These are phyloP conservation scores for Boletus bicolor DNA, from an alignment of 768 basidiomycete genomes.

Conservation along the genomic window DNA sequence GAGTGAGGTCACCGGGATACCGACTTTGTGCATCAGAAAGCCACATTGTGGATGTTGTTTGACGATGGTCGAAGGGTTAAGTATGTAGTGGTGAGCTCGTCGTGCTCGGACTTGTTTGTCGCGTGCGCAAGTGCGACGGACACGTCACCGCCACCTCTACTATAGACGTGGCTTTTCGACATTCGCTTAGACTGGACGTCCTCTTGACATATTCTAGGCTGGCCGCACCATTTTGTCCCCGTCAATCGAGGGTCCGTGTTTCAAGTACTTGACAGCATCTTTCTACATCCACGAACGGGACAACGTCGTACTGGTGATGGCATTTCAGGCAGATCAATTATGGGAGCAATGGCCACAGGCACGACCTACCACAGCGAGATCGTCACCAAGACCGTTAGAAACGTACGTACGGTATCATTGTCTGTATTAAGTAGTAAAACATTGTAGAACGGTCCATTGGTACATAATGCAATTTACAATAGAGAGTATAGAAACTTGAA, in stretches of 20 bases:
- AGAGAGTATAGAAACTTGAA: conserved; percentile 25
- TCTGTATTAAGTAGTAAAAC: conserved; percentile 7
- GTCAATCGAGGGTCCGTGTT: not conserved
- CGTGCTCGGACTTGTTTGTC: not conserved
- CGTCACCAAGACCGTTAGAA: not conserved
- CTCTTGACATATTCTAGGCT: too few species aligned
- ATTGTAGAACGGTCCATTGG: conserved; percentile 14
- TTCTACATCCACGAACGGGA: too few species aligned
- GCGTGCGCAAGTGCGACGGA: conserved; percentile 6
- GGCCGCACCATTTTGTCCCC: not conserved
- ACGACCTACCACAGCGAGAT: not conserved
- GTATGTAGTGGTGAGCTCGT: not conserved
- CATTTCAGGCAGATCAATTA: not conserved
- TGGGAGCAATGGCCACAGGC: too few species aligned
- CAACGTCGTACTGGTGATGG: too few species aligned
- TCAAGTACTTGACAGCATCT: not conserved
- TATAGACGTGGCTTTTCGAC: too few species aligned
- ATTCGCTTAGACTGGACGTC: too few species aligned
- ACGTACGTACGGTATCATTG: conserved; percentile 9
- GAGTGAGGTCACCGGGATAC: conserved; percentile 2
- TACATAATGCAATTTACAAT: conserved; percentile 20
- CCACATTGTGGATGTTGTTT: conserved; percentile 38
- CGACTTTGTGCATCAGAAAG: conserved; percentile 51
- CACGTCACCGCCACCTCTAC: conserved; percentile 25
- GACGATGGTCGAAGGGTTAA: conserved; percentile 4